Percentiles rank a stretch among this genome's conserved stretches.
These are phyloP conservation scores for Pittosporum tobira DNA, from an alignment of 129 eudicot species.

Conservation along the genomic window DNA sequence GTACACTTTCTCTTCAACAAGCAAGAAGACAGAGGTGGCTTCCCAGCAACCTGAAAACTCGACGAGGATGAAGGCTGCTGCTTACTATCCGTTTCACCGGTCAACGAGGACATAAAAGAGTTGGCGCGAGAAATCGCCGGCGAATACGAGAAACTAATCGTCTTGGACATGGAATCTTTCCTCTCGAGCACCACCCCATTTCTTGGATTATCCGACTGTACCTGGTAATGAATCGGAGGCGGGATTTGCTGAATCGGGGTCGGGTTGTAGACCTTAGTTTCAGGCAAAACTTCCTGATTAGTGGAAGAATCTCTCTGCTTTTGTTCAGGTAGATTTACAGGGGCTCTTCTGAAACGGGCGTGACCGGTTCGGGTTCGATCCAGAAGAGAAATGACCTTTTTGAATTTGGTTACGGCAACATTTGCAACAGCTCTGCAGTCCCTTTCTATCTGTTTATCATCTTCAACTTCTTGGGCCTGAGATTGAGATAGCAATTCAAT, in stretches of 20 bases:
- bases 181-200: slow-evolving; percentile 21
- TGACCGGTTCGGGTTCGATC: slow-evolving; percentile 68
- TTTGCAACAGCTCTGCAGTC: slow-evolving; percentile 58
- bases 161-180: slow-evolving; percentile 38
- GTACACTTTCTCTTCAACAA: slow-evolving; percentile 64
- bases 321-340: slow-evolving; percentile 18
- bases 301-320: slow-evolving; percentile 6
- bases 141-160: slow-evolving; percentile 59
- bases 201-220: slow-evolving; percentile 5
- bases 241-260: slow-evolving; percentile 78
- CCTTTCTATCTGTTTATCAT: slow-evolving; percentile 2
- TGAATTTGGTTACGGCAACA: slow-evolving; percentile 58
- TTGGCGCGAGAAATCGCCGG: slow-evolving; percentile 48
- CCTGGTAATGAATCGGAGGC: slow-evolving; percentile 17
- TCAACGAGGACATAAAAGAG: slow-evolving; percentile 59
- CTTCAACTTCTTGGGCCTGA: slow-evolving; percentile 7
- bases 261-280: slow-evolving; percentile 55
- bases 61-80: slow-evolving; percentile 26
- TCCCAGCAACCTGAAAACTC: slow-evolving; percentile 51
- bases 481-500: slow-evolving; percentile 43
- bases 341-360: slow-evolving; percentile 87
- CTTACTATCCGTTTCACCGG: slow-evolving; percentile 29
- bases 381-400: slow-evolving; percentile 56
- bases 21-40: slow-evolving; percentile 58
- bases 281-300: not conserved